Base-by-base conservation (phyloP, 805 yeast genomes). In the Cyberlindnera mrakii region DNA sequence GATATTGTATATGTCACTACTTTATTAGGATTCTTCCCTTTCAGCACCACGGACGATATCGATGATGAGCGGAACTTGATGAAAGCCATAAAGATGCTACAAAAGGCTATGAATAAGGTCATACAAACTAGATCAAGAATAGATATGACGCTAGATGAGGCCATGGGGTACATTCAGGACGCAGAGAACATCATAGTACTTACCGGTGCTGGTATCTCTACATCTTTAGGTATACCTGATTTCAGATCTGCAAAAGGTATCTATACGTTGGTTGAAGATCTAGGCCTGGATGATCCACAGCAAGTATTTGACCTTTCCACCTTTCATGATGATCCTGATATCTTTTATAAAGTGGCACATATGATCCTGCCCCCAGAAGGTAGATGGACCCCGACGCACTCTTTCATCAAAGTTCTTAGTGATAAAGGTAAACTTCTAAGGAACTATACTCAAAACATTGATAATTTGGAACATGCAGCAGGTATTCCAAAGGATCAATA, bases 151-250 rank as follows among this genome's bases (percentile, higher is more conserved):
- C 53, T 86, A 3, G 83, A 80, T 10, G 78, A 80, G 46, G 77
- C 83, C 2, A 62, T 77, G 2, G 68, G 66, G 2, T 73, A 74
- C 31, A 67, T 90, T 18, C 50, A 67, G n/a, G 65, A 64, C 6
- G 77, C 93, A 0, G 57, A 71, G 13, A 81, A 77, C 33, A 72
- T 89, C 10, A 55, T 90, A 45, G 89, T 89, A 0, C 60, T 89
- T 18, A 86, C 96, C 0, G 97, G 97, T 14, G 97, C 97, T 0
- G 97, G 97, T 19, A 87, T 89, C 42, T 85, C 95, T 30, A 88
- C 96, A 3, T 78, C 88, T 1, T 65, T 88, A 42, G 96, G 96
- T 7, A 89, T 88, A 42, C 96, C 96, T 0, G 96, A 88, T 64
- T 88, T 89, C 65, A 74, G 97, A 58, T 87, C 96, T 0, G 79